phyloP scores from a whole-genome alignment of 345 rosid genomes.

The Eucalyptus grandis region DNA sequence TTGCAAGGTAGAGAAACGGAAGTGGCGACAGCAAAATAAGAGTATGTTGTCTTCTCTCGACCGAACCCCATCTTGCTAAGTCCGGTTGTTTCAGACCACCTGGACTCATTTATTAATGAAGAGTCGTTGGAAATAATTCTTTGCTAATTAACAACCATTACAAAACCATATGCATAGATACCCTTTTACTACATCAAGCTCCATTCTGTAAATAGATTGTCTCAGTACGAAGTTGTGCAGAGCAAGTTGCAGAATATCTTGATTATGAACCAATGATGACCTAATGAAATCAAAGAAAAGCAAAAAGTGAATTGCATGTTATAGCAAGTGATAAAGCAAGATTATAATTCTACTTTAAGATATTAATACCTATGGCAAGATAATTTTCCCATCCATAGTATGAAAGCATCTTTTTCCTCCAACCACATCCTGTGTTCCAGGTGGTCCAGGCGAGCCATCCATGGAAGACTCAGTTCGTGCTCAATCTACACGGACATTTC shows the following conservation, averaged over 20 bases:
- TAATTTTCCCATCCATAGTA: constrained; percentile 31
- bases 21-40: constrained; percentile 39
- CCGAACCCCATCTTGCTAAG: constrained; percentile 50
- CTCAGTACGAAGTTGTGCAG: constrained; percentile 14
- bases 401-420: constrained; percentile 25
- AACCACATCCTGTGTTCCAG: constrained; percentile 53
- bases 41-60: constrained; percentile 46
- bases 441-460: constrained; percentile 48
- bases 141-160: neutral
- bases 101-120: neutral
- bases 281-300: constrained; percentile 1
- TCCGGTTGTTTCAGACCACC: constrained; percentile 42
- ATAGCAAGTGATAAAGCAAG: neutral
- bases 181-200: constrained; percentile 44
- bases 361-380: constrained; percentile 31
- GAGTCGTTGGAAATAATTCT: neutral
- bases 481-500: constrained; percentile 9
- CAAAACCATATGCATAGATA: neutral
- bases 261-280: constrained; percentile 10
- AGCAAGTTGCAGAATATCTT: constrained; percentile 30
- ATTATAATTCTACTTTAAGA: neutral
- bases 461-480: constrained; percentile 37
- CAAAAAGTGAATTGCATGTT: neutral
- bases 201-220: constrained; percentile 27
- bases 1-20: constrained; percentile 18